Evolutionary conservation across 768 basidiomycete species (phyloP).

Genomic region (Kwoniella sp.): DNA sequence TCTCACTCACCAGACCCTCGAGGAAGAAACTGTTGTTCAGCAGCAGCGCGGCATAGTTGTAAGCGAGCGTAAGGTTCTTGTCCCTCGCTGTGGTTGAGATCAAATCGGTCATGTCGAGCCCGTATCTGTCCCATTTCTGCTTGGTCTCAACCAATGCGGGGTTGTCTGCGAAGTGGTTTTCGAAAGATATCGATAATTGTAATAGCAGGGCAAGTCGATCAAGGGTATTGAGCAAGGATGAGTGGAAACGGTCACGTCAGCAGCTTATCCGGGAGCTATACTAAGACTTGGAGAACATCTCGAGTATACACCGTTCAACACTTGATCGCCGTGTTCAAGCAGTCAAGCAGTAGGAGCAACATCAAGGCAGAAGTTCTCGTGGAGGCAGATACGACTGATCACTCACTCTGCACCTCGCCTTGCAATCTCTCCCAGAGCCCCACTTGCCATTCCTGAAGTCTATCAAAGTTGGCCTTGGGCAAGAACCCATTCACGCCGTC

Average conservation of each 20-base stretch:
- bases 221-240: no score
- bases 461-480: constrained; percentile 41
- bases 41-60: constrained; percentile 88
- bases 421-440: constrained; percentile 52
- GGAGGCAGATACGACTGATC: no score
- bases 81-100: constrained; percentile 67
- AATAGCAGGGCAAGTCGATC: not conserved
- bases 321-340: no score
- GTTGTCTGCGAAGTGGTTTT: constrained; percentile 34
- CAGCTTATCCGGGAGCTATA: no score
- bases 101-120: constrained; percentile 46
- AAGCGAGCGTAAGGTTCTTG: constrained; percentile 68
- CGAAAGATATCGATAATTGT: not conserved
- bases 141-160: constrained; percentile 39
- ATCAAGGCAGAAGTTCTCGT: no score
- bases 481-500: constrained; percentile 40
- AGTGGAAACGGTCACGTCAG: no score
- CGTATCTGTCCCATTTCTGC: constrained; percentile 46
- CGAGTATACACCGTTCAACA: no score
- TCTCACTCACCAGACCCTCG: constrained; percentile 70
- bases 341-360: no score
- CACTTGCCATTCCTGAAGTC: constrained; percentile 46
- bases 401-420: constrained; percentile 53
- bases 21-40: constrained; percentile 97
- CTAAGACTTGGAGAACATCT: no score